Percentiles rank a stretch among this genome's conserved stretches.
These are phyloP conservation scores for Neonectria sp. DNA, from an alignment of 2,329 filamentous ascomycete species.

Conservation along the genomic window DNA sequence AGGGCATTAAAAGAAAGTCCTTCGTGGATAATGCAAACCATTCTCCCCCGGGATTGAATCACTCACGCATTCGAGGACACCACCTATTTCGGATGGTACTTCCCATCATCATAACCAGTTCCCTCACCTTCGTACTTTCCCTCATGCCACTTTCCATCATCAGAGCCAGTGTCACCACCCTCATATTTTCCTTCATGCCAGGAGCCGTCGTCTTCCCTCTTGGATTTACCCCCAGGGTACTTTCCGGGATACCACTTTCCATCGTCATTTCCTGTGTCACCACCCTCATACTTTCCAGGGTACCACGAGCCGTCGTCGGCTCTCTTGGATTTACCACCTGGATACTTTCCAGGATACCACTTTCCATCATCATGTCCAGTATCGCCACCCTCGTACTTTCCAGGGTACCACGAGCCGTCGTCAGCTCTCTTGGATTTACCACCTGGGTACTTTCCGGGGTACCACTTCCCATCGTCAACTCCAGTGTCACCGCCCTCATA, in stretches of 20 bases:
- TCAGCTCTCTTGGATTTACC: slow-evolving; percentile 2
- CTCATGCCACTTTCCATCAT: slow-evolving; percentile 26
- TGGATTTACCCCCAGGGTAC: slow-evolving; percentile 9
- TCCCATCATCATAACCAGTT: neutral
- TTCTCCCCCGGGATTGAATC: neutral
- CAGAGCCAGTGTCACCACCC: slow-evolving; percentile 11
- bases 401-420: slow-evolving; percentile 23
- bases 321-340: neutral
- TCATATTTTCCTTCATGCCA: slow-evolving; percentile 23
- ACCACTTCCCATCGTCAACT: neutral
- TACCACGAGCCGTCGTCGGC: slow-evolving; percentile 25
- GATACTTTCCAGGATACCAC: neutral
- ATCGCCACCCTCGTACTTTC: slow-evolving; percentile 8
- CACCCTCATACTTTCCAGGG: slow-evolving; percentile 36
- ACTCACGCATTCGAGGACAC: neutral
- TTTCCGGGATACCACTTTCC: slow-evolving; percentile 10
- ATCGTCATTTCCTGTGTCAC: slow-evolving; percentile 20
- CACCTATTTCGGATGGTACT: neutral
- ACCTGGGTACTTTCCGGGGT: neutral
- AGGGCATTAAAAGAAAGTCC: neutral
- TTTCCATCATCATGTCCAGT: neutral
- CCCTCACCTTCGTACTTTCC: slow-evolving; percentile 9
- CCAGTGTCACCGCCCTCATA: slow-evolving; percentile 1
- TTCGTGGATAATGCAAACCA: too few species aligned
- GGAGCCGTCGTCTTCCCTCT: slow-evolving; percentile 17